Base-by-base conservation (phyloP, 2,329 filamentous ascomycete genomes). In the Paramyrothecium roridum region DNA sequence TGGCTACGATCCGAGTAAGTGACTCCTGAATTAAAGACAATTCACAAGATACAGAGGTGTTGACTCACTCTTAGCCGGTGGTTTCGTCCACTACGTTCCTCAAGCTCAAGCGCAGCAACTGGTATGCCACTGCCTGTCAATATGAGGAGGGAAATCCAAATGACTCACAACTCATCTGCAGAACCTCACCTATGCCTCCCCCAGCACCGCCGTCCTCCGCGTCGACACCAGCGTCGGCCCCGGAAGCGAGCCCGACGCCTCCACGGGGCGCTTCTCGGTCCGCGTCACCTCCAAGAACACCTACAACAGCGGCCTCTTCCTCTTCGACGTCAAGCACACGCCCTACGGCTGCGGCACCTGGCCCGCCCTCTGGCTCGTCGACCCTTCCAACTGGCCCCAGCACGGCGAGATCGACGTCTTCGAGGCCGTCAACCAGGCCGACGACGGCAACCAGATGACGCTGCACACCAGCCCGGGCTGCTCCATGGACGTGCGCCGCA, bases 391-490 rank as follows among this genome's bases (percentile, higher is more conserved):
- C 70, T 87, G 86, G 86, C 86, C 87, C 3, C 61, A 67, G 6
- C 77, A 87, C 59, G 86, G 86, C 56, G 86, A 89, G 67, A 86
- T 87, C 57, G 84, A 87, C 65, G 64, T 87, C 22, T 77, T 87
- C 68, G 84, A 87, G 67, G 75, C 82, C 10, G 76, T 78, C 54
- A 86, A 87, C 68, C 67, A 76, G 50, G 83, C 73, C 43, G 71
- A 69, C 2, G 69, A 76, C 17, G 84, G 84, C 33, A 86, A 85
- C 65, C 74, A 79, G 59, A 78, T 87, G 70, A 82, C 83, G 3
- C 74, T 88, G 47, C 85, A 88, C 71, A 84, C 84, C 3, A 79
- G 70, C 3, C 57, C 70, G 0, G 70, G 70, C 12, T 86, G 83
- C 62, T 76, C 74, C 54, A 83, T 82, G 71, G 67, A 76, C 48